These are phyloP conservation scores for Naganishia antarctica DNA, from an alignment of 768 basidiomycete genomes.

Conservation along the genomic window DNA sequence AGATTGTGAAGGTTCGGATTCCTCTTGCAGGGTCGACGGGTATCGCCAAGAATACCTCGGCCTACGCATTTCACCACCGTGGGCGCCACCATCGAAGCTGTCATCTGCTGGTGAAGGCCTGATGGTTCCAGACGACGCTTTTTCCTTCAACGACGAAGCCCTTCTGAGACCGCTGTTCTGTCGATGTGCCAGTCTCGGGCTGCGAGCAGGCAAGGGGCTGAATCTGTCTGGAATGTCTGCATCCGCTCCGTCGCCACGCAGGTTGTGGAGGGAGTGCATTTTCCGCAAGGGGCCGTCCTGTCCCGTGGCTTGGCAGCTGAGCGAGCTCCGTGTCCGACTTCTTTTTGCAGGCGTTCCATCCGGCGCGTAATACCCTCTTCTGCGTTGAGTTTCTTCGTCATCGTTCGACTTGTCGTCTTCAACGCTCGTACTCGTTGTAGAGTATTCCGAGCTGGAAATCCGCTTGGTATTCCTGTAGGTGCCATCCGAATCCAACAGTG, in stretches of 20 bases:
- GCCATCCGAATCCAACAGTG: neutral
- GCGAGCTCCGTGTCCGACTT: constrained; percentile 2
- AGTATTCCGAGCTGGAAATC: constrained; percentile 2
- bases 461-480: neutral
- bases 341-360: neutral
- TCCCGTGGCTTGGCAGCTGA: neutral
- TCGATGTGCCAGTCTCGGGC: constrained; percentile 17
- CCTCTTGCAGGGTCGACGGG: constrained; percentile 7
- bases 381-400: neutral
- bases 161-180: neutral
- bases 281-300: neutral
- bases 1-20: constrained; percentile 7
- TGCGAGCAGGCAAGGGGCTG: constrained; percentile 21
- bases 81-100: neutral
- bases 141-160: constrained; percentile 12
- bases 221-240: constrained; percentile 10
- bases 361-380: neutral
- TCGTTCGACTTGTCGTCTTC: neutral
- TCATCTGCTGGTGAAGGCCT: neutral
- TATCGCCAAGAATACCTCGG: constrained; percentile 2
- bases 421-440: neutral
- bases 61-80: neutral
- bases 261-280: neutral
- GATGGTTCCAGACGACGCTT: constrained; percentile 9
- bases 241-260: neutral